Evolutionary conservation across 2,329 filamentous ascomycete species (phyloP).

Genomic region (Hypoxylon sp.): DNA sequence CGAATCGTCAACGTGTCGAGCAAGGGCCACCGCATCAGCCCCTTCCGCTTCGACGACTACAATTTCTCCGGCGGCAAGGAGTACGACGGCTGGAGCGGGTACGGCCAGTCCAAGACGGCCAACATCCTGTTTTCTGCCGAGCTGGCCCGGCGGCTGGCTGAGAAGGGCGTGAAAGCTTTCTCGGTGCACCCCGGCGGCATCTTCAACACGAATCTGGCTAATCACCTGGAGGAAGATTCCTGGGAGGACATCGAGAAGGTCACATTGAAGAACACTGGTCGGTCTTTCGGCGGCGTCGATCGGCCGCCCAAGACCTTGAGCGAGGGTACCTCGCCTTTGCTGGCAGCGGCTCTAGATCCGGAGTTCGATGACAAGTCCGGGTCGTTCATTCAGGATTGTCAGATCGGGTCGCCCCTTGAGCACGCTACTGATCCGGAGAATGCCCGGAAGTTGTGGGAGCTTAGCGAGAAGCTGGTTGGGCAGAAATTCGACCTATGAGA

Average conservation of each 20-base stretch:
- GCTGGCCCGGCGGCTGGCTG: slow-evolving; percentile 25
- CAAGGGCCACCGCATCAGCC: slow-evolving; percentile 60
- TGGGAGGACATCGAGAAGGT: background rate
- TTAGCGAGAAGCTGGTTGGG: slow-evolving; percentile 56
- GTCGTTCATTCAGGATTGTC: slow-evolving; percentile 52
- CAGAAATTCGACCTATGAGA: slow-evolving; percentile 50
- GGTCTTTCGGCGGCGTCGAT: background rate
- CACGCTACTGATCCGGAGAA: slow-evolving; percentile 48
- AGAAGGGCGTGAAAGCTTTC: slow-evolving; percentile 16
- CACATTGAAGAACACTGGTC: slow-evolving; percentile 26
- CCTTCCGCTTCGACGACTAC: slow-evolving; percentile 61
- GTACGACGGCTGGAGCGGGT: slow-evolving; percentile 55
- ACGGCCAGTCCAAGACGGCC: slow-evolving; percentile 59
- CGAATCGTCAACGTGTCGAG: slow-evolving; percentile 63
- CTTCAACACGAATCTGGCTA: slow-evolving; percentile 8
- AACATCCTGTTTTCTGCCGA: slow-evolving; percentile 51
- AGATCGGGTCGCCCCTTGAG: slow-evolving; percentile 45
- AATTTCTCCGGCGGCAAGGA: slow-evolving; percentile 58
- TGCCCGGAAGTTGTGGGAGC: slow-evolving; percentile 56
- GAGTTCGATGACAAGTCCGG: slow-evolving; percentile 47
- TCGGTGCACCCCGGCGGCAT: slow-evolving; percentile 23
- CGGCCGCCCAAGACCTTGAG: slow-evolving; percentile 16
- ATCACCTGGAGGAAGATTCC: slow-evolving; percentile 2
- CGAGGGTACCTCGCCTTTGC: slow-evolving; percentile 26
- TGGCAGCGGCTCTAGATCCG: slow-evolving; percentile 40